Evolutionary conservation across 1,284 basidiomycete species (phyloP), one percentile per base, ranked within the genome.

Genomic region (Irpex sp.): DNA sequence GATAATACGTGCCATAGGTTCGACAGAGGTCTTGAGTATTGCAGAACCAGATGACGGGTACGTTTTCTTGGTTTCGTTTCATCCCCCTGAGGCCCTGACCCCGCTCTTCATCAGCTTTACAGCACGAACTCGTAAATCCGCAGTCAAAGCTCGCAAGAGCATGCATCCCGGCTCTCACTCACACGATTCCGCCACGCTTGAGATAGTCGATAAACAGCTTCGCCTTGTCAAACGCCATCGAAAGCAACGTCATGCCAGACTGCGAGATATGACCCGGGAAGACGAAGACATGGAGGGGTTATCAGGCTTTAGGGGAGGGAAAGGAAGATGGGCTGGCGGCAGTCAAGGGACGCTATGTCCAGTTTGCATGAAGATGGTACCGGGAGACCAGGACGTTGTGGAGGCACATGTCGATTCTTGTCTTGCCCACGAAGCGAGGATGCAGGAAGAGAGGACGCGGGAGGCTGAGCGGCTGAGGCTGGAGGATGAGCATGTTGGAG

Each of bases 351-450:
- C 87, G 20, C 76, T 84, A 10, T 95, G 94, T 76, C 94, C 94
- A 1, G 88, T 95, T 32, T 95, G 94, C 78, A 81, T 85, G 60
- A 81, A 82, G 66, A 80, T 80, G 18, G 84, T 94, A 1, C 81
- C 80, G 56, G 93, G 93, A 2, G 93, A 94, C 75, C 82, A 85
- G 59, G 94, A 94, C 72, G 89, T 94, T 13, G 77, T 94, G 4
- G 90, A 93, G 75, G 93, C 92, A 18, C 94, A 95, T 80, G 88
- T 95, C 44, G 92, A 95, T 76, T 85, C 92, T 6, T 95, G 94
- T 78, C 78, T 95, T 65, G 89, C 88, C 10, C 84, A 93, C 74
- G 87, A 74, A 64, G 70, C 76, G 54, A 74, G 73, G 67, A 49
- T 85, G 65, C 82, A 83, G 71, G 76, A 82, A 59, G 87, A 87